Conservation (phyloP, 495 filamentous ascomycete genomes). For the Podospora pseudocomata region DNA sequence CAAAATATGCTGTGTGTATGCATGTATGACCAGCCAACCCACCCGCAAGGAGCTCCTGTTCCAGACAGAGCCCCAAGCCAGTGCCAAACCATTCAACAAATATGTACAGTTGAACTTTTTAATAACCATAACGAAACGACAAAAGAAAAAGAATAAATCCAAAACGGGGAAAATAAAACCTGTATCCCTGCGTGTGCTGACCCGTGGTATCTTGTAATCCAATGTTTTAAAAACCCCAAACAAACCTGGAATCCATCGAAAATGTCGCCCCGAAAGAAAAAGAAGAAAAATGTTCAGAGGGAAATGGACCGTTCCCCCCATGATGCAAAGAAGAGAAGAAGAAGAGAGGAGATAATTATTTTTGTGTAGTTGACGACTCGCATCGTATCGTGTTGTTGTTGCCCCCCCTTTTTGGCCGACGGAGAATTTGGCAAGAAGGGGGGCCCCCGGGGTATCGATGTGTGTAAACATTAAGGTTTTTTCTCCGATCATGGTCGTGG, state of each 20-base stretch:
- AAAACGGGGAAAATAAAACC: background rate
- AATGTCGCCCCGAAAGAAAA: background rate
- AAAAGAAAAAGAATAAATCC: background rate
- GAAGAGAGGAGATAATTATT: slow-evolving; percentile 10
- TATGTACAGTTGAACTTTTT: slow-evolving; percentile 5
- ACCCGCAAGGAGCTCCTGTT: background rate
- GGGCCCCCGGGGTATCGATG: background rate
- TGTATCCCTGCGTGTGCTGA: background rate
- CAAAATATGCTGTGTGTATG: background rate
- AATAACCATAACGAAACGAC: background rate
- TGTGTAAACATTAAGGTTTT: slow-evolving; percentile 2
- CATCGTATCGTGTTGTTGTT: background rate
- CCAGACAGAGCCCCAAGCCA: background rate
- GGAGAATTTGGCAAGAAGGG: background rate
- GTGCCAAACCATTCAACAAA: background rate
- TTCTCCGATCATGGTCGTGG: background rate
- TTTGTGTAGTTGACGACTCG: background rate
- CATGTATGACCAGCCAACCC: background rate
- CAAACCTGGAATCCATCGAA: background rate
- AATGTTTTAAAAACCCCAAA: background rate
- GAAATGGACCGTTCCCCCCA: background rate
- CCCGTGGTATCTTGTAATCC: background rate
- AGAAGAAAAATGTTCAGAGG: background rate
- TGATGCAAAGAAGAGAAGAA: slow-evolving; percentile 10
- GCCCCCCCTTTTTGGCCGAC: background rate